Evolutionary conservation across 805 yeast species (phyloP).

Genomic region (Metschnikowia noctiluminum): DNA sequence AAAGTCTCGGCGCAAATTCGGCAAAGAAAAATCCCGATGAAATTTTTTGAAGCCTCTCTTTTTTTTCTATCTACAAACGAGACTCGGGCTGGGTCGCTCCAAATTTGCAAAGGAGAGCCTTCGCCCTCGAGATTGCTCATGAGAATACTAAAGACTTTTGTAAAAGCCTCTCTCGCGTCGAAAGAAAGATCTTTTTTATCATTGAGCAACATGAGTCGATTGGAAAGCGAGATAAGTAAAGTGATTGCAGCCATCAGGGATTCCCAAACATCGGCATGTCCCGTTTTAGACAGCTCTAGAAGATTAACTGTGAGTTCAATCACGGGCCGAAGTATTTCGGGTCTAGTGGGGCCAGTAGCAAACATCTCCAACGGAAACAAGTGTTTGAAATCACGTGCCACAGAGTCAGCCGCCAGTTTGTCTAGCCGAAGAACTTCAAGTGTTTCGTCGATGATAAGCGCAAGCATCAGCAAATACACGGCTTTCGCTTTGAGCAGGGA

Average conservation of each 20-base stretch:
- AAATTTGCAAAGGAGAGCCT: constrained; percentile 21
- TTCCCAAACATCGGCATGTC: constrained; percentile 2
- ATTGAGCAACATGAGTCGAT: constrained; percentile 20
- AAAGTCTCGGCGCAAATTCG: constrained; percentile 35
- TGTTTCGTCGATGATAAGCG: constrained; percentile 31
- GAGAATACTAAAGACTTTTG: constrained; percentile 20
- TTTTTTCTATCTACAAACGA: constrained; percentile 15
- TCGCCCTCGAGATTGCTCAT: constrained; percentile 17
- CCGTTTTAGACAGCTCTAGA: neutral
- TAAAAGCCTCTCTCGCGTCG: constrained; percentile 18
- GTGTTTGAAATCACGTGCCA: constrained; percentile 13
- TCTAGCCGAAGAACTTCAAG: constrained; percentile 20
- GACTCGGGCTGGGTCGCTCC: constrained; percentile 35
- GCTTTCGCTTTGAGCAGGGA: constrained; percentile 23
- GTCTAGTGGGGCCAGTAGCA: neutral
- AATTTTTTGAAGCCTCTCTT: constrained; percentile 18
- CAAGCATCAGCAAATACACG: constrained; percentile 28
- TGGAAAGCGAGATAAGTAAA: constrained; percentile 20
- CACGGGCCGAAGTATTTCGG: constrained; percentile 1
- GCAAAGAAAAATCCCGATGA: constrained; percentile 29
- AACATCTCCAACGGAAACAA: constrained; percentile 26
- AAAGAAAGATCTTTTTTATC: constrained; percentile 16
- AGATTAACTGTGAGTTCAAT: constrained; percentile 2
- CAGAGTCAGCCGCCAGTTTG: constrained; percentile 8
- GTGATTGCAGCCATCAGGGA: constrained; percentile 12